Evolutionary conservation across 768 basidiomycete species (phyloP).

Genomic region (Phanerodontia chrysosporium): DNA sequence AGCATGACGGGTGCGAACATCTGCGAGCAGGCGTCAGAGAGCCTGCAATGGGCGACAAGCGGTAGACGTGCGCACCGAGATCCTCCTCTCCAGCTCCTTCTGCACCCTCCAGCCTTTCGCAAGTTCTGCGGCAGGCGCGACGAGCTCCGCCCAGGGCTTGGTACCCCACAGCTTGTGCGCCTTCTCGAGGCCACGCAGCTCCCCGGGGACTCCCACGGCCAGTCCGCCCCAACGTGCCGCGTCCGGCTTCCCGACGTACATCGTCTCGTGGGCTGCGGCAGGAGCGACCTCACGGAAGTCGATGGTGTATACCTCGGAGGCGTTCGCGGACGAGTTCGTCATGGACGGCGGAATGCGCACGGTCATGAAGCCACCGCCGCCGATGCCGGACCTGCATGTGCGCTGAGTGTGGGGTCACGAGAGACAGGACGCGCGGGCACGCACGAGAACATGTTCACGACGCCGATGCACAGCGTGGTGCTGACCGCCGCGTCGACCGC

Average conservation of each 20-base stretch:
- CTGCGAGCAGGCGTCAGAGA: background rate
- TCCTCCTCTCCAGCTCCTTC: slow-evolving; percentile 67
- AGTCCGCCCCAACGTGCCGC: slow-evolving; percentile 72
- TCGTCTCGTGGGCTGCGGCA: slow-evolving; percentile 61
- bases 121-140: slow-evolving; percentile 70
- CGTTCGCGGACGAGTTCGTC: slow-evolving; percentile 22
- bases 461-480: slow-evolving; percentile 73
- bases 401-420: slow-evolving; percentile 9
- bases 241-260: slow-evolving; percentile 60
- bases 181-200: slow-evolving; percentile 81
- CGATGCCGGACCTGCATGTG: slow-evolving; percentile 64
- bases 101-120: slow-evolving; percentile 81
- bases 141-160: slow-evolving; percentile 72
- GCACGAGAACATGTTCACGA: slow-evolving; percentile 89
- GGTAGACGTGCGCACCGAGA: slow-evolving; percentile 46
- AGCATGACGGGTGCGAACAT: slow-evolving; percentile 54
- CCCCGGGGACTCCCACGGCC: slow-evolving; percentile 87
- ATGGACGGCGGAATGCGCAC: slow-evolving; percentile 63
- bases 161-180: slow-evolving; percentile 81
- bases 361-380: slow-evolving; percentile 87
- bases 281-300: slow-evolving; percentile 92
- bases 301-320: slow-evolving; percentile 64
- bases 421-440: slow-evolving; percentile 22
- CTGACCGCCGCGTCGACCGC: slow-evolving; percentile 87
- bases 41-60: background rate